Evolutionary conservation across 1,139 yeast genomes (phyloP).

Genomic region (Yamadazyma blattariae): DNA sequence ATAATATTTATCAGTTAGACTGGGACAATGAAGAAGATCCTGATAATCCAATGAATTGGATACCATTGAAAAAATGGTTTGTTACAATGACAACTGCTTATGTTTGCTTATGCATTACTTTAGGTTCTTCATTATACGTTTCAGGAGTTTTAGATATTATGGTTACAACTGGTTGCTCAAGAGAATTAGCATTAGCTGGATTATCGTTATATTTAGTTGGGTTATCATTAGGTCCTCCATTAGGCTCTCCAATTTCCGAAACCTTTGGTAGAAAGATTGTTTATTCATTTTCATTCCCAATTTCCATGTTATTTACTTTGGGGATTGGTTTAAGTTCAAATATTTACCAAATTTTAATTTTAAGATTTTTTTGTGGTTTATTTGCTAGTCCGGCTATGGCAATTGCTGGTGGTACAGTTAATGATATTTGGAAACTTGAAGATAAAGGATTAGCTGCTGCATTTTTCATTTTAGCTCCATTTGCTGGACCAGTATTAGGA

Average conservation of each 20-base stretch:
- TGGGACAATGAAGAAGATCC: slow-evolving; percentile 64
- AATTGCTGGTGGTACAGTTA: slow-evolving; percentile 82
- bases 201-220: slow-evolving; percentile 71
- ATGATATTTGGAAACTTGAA: slow-evolving; percentile 61
- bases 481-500: slow-evolving; percentile 79
- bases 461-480: slow-evolving; percentile 66
- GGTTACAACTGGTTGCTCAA: slow-evolving; percentile 44
- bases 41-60: slow-evolving; percentile 68
- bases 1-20: slow-evolving; percentile 31
- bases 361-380: slow-evolving; percentile 78
- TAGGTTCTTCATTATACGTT: slow-evolving; percentile 70
- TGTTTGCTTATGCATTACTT: slow-evolving; percentile 63
- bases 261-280: slow-evolving; percentile 68
- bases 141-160: slow-evolving; percentile 57
- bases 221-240: slow-evolving; percentile 68
- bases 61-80: slow-evolving; percentile 58
- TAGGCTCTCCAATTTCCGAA: slow-evolving; percentile 79
- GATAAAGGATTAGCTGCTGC: slow-evolving; percentile 70
- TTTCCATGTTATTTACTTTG: slow-evolving; percentile 71
- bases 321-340: slow-evolving; percentile 70
- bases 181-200: slow-evolving; percentile 62
- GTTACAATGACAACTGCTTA: slow-evolving; percentile 61
- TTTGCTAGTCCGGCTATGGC: slow-evolving; percentile 84
- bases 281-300: slow-evolving; percentile 57
- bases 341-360: slow-evolving; percentile 57